Evolutionary conservation across 2,329 filamentous ascomycete genomes (phyloP), one percentile per base, ranked within the genome.

Genomic region (Alternaria brassicicola): DNA sequence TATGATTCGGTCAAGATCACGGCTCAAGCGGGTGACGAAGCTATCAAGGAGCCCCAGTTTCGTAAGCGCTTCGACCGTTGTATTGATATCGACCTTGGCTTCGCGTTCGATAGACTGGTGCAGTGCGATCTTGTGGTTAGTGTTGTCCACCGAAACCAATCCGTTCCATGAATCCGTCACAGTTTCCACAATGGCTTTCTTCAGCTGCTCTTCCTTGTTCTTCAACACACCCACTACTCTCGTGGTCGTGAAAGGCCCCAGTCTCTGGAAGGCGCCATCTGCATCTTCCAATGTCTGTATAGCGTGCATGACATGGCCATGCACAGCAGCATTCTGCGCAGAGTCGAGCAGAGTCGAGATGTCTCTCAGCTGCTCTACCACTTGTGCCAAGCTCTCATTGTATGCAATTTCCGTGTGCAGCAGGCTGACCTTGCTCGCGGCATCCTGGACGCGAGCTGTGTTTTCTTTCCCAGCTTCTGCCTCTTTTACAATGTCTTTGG

Each of bases 401-500:
- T 88, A 88, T 17, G 78, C 78, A 42, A 88, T 84, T 71, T 89
- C 87, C 26, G 80, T 82, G 63, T 86, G 79, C 35, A 89, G 76
- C 46, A 88, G 76, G 26, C 77, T 75, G 49, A 85, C 81, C 67
- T 88, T 87, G 54, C 78, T 81, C 26, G 77, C 77, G 10, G 84
- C 81, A 73, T 88, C 86, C 36, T 91, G 86, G 0, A 89, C 88
- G 57, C 86, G 81, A 47, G 85, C 83, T 46, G 90, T 82, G 23
- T 91, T 80, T 39, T 82, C 80, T 60, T 87, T 86, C 12, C 89
- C 87, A 26, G 83, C 86, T 70, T 94, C 89, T 51, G 93, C 89
- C 69, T 92, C 86, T 42, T 88, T 85, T 5, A 94, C 85, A 57
- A 98, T 96, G 57, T 93, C 88, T 70, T 88, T 88, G 21, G 94